Percentiles rank a stretch among this genome's conserved stretches.
phyloP scores from a whole-genome alignment of 2,329 filamentous ascomycete genomes.

The Penicillium sclerotiorum region DNA sequence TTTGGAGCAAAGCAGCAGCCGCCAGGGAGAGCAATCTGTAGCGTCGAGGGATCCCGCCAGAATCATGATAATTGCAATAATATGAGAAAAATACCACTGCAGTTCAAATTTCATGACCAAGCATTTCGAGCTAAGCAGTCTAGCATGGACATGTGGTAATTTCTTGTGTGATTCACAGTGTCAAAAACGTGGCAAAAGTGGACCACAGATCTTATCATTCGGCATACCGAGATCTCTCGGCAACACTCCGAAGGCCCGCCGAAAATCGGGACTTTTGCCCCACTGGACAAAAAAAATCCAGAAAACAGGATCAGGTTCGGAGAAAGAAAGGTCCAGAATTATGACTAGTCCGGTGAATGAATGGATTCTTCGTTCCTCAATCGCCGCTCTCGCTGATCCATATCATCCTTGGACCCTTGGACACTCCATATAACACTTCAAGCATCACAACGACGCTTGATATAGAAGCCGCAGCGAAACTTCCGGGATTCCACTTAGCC shows the following conservation, averaged over 20 bases:
- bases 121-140: no score
- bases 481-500: conserved; percentile 11
- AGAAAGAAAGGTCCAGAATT: conserved; percentile 1
- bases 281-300: conserved; percentile 21
- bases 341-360: conserved; percentile 2
- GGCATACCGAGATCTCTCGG: conserved; percentile 23
- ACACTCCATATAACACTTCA: background rate
- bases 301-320: conserved; percentile 6
- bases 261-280: conserved; percentile 24
- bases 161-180: background rate
- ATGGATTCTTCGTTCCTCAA: background rate
- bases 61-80: no score
- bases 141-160: no score
- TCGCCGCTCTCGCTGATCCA: background rate
- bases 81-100: no score
- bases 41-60: no score
- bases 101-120: no score
- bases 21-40: no score
- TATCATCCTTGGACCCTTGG: background rate
- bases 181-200: background rate
- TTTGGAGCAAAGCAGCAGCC: no score
- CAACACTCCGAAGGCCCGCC: conserved; percentile 15
- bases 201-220: conserved; percentile 13
- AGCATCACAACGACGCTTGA: background rate
- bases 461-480: background rate